Evolutionary conservation across 352 stramenopile species (phyloP).

Genomic region (Saprolegnia parasitica): DNA sequence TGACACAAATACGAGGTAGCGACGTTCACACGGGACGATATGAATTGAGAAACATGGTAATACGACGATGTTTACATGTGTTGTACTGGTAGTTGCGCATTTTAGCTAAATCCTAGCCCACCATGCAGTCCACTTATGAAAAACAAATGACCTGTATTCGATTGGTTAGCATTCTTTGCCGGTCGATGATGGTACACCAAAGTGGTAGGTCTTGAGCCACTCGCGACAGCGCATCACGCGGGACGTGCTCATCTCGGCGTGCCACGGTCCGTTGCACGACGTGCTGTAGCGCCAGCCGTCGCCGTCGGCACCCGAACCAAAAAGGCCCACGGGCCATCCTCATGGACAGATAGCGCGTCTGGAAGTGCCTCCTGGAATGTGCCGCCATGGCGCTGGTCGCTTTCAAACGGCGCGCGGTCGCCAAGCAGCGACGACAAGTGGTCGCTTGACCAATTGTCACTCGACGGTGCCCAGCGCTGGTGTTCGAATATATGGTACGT

Average conservation of each 20-base stretch:
- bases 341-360: not conserved
- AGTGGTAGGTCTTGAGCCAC: not conserved
- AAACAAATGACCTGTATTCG: no score
- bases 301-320: not conserved
- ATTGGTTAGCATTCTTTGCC: not conserved
- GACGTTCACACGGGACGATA: no score
- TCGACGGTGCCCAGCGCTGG: not conserved
- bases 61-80: no score
- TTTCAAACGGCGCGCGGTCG: constrained; percentile 4
- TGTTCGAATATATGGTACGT: constrained; percentile 11
- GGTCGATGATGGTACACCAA: not conserved
- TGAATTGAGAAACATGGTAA: no score
- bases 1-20: no score
- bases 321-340: constrained; percentile 7
- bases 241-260: not conserved
- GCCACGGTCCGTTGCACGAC: constrained; percentile 12
- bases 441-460: not conserved
- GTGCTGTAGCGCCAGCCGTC: constrained; percentile 16
- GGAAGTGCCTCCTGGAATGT: constrained; percentile 6
- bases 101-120: no score
- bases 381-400: not conserved
- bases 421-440: not conserved
- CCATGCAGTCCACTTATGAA: no score
- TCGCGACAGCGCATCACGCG: constrained; percentile 7
- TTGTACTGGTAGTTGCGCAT: no score